These are phyloP conservation scores for Gonium pectorale DNA, from an alignment of 139 green algal genomes.

Conservation along the genomic window DNA sequence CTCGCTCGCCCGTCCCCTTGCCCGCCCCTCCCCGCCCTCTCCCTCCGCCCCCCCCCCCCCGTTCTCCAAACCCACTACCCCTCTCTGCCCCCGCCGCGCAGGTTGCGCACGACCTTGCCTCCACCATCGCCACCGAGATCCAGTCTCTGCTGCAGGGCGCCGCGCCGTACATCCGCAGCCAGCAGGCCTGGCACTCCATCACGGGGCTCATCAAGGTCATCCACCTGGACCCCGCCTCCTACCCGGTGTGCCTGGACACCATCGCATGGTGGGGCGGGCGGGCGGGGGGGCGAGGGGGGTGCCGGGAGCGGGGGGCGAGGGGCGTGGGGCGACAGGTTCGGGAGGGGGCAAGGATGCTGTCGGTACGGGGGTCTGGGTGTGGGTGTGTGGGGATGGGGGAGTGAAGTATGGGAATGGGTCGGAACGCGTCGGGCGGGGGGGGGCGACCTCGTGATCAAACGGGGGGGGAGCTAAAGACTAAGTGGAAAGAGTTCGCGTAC, in stretches of 20 bases:
- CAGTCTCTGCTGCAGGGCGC: constrained; percentile 72
- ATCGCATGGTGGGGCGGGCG: constrained; percentile 54
- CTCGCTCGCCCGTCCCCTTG: not conserved
- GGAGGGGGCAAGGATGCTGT: too few relatives aligned
- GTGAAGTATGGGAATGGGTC: too few relatives aligned
- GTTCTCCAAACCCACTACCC: too few relatives aligned
- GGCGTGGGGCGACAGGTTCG: too few relatives aligned
- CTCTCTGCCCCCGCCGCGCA: too few relatives aligned
- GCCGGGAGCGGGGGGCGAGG: too few relatives aligned
- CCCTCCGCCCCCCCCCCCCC: not conserved
- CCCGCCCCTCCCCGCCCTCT: not conserved
- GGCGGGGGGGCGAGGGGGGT: not conserved
- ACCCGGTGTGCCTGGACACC: constrained; percentile 70
- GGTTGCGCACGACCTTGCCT: constrained; percentile 76
- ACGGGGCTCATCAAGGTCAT: constrained; percentile 85
- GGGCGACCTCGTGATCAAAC: too few relatives aligned
- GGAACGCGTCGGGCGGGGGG: too few relatives aligned
- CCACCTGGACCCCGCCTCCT: constrained; percentile 74
- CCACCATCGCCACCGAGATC: constrained; percentile 80
- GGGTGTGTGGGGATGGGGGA: too few relatives aligned
- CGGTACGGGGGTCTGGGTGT: too few relatives aligned
- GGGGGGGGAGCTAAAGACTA: too few relatives aligned
- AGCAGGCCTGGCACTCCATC: constrained; percentile 87
- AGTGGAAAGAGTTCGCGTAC: too few relatives aligned
- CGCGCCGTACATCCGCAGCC: constrained; percentile 78